These are phyloP conservation scores for Aureobasidium melanogenum DNA, from an alignment of 2,329 filamentous ascomycete genomes.

Conservation along the genomic window DNA sequence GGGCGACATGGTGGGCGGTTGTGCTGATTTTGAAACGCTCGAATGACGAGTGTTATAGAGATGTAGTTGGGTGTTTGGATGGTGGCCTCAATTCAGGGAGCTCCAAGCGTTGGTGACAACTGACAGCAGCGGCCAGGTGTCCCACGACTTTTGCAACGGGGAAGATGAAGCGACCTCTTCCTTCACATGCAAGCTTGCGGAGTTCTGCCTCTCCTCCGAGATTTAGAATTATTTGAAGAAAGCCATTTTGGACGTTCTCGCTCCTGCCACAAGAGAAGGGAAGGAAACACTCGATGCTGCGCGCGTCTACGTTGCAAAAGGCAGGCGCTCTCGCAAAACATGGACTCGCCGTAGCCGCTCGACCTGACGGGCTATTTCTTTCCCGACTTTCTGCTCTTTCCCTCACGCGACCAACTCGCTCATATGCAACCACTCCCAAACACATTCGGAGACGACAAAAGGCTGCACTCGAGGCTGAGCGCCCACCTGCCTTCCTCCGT, in stretches of 20 bases:
- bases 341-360: not conserved
- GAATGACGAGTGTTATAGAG: not conserved
- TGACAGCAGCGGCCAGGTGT: not conserved
- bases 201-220: constrained; percentile 4
- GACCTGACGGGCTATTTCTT: not conserved
- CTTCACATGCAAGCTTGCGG: constrained; percentile 9
- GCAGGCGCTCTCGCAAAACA: constrained; percentile 6
- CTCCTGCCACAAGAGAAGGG: not conserved
- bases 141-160: constrained; percentile 7
- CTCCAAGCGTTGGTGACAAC: not conserved
- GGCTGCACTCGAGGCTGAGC: not conserved
- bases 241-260: not conserved
- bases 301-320: not conserved
- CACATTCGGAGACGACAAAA: constrained; percentile 8
- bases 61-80: not conserved
- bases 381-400: not conserved
- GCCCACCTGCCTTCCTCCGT: not conserved
- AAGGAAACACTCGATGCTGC: constrained; percentile 2
- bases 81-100: constrained; percentile 10
- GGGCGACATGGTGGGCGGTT: constrained; percentile 35
- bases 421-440: not conserved
- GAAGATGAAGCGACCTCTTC: not conserved
- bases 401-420: not conserved
- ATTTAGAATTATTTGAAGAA: not conserved
- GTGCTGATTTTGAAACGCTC: not conserved